Conservation (phyloP, 805 yeast genomes). For the Pichia manshurica region DNA sequence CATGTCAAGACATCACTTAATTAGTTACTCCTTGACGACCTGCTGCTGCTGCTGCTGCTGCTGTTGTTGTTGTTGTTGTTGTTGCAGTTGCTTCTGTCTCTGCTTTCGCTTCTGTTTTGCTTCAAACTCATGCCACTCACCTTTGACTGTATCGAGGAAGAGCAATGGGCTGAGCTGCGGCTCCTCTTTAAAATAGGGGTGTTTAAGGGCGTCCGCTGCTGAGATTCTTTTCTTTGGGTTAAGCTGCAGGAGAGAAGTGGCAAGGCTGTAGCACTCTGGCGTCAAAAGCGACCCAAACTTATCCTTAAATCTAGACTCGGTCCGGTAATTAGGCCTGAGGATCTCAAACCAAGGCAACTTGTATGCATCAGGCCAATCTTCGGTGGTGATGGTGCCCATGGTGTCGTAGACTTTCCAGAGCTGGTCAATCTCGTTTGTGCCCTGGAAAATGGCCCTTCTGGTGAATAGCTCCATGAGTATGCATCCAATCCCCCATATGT, state of each 20-base stretch:
- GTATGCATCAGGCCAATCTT: slow-evolving; percentile 73
- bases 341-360: slow-evolving; percentile 90
- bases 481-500: slow-evolving; percentile 97
- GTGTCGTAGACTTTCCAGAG: slow-evolving; percentile 66
- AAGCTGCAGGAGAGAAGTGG: slow-evolving; percentile 53
- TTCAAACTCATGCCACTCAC: slow-evolving; percentile 97
- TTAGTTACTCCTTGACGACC: too few relatives aligned
- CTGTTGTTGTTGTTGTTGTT: slow-evolving; percentile 46
- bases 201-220: slow-evolving; percentile 64
- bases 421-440: slow-evolving; percentile 83
- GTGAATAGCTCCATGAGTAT: slow-evolving; percentile 75
- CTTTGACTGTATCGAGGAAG: slow-evolving; percentile 50
- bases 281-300: slow-evolving; percentile 39
- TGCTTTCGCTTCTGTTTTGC: slow-evolving; percentile 69
- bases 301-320: slow-evolving; percentile 35
- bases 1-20: too few relatives aligned
- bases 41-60: slow-evolving; percentile 17
- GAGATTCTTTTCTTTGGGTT: slow-evolving; percentile 65
- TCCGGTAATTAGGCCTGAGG: slow-evolving; percentile 51
- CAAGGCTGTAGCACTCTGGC: slow-evolving; percentile 57
- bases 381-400: slow-evolving; percentile 79
- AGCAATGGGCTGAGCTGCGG: slow-evolving; percentile 60
- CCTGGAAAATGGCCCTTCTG: slow-evolving; percentile 75
- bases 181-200: slow-evolving; percentile 63
- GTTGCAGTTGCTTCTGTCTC: slow-evolving; percentile 18